Percentiles rank a stretch among this genome's conserved stretches.
phyloP scores from a whole-genome alignment of 2,329 filamentous ascomycete species.

The Tricladium varicosporioides region DNA sequence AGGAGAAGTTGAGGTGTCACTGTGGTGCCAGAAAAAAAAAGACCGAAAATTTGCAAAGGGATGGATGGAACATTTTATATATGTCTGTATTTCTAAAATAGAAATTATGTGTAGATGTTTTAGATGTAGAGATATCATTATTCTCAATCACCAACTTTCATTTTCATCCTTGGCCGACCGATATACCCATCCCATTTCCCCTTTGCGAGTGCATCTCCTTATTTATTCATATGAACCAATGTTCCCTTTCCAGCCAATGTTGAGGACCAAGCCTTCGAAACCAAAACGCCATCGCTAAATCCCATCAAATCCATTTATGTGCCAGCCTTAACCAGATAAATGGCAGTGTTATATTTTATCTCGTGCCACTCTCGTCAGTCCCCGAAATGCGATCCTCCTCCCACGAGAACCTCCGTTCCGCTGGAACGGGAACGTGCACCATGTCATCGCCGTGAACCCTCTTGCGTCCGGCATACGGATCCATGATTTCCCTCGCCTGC shows the following conservation, averaged over 20 bases:
- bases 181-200: neutral
- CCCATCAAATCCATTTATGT: slow-evolving; percentile 1
- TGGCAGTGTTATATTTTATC: neutral
- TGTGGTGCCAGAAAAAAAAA: too few species aligned
- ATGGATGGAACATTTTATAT: too few species aligned
- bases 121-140: neutral
- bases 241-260: neutral
- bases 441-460: slow-evolving; percentile 26
- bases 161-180: neutral
- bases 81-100: too few species aligned
- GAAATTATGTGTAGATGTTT: neutral
- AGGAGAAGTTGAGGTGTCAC: too few species aligned
- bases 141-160: neutral
- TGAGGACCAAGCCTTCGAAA: neutral
- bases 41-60: too few species aligned
- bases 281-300: slow-evolving; percentile 16
- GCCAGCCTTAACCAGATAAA: neutral
- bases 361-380: slow-evolving; percentile 10
- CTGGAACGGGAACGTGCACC: slow-evolving; percentile 26
- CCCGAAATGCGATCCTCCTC: slow-evolving; percentile 25
- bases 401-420: slow-evolving; percentile 27
- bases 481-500: slow-evolving; percentile 13
- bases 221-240: neutral
- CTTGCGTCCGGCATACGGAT: slow-evolving; percentile 19
- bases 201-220: neutral